Percentiles rank a stretch among this genome's conserved stretches.
phyloP scores from a whole-genome alignment of 2,329 filamentous ascomycete species.

The Monosporascus sp. region DNA sequence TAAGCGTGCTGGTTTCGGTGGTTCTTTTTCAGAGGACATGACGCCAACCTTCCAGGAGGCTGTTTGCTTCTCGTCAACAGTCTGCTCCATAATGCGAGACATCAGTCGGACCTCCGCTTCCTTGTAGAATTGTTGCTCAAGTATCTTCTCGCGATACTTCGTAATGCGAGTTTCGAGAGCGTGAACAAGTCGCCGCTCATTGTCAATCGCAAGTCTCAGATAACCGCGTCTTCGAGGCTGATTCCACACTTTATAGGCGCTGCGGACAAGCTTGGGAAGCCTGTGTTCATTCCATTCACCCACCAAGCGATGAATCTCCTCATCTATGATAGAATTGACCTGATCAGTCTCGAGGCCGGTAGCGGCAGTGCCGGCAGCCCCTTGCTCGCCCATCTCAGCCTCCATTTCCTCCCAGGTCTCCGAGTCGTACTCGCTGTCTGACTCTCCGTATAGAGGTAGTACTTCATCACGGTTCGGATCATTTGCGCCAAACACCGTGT shows the following conservation, averaged over 20 bases:
- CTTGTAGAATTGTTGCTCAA: conserved; percentile 46
- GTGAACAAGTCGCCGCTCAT: conserved; percentile 37
- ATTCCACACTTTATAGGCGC: conserved; percentile 59
- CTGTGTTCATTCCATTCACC: conserved; percentile 55
- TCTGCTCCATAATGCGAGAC: conserved; percentile 58
- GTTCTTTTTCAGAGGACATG: conserved; percentile 36
- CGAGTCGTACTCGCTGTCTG: conserved; percentile 50
- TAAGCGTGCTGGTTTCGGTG: conserved; percentile 29
- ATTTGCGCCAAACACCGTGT: conserved; percentile 20
- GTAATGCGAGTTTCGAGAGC: conserved; percentile 46
- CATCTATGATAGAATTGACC: conserved; percentile 48
- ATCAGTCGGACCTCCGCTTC: conserved; percentile 48
- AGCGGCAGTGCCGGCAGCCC: conserved; percentile 18
- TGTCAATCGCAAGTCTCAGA: conserved; percentile 36
- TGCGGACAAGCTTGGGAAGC: conserved; percentile 48
- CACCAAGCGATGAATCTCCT: conserved; percentile 46
- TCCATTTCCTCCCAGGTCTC: conserved; percentile 60
- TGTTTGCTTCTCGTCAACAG: conserved; percentile 56
- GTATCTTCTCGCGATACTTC: conserved; percentile 51
- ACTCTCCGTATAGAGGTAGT: conserved; percentile 52
- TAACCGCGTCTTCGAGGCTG: conserved; percentile 40
- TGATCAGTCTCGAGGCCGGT: conserved; percentile 38
- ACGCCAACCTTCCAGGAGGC: conserved; percentile 45
- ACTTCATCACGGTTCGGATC: conserved; percentile 33
- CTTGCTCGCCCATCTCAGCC: conserved; percentile 41